A percentile compares a stretch with the other conserved stretches of the same genome.
Evolutionary conservation across 192 early-diverging fungal species (phyloP).

Genomic region (Coemansia sp.): DNA sequence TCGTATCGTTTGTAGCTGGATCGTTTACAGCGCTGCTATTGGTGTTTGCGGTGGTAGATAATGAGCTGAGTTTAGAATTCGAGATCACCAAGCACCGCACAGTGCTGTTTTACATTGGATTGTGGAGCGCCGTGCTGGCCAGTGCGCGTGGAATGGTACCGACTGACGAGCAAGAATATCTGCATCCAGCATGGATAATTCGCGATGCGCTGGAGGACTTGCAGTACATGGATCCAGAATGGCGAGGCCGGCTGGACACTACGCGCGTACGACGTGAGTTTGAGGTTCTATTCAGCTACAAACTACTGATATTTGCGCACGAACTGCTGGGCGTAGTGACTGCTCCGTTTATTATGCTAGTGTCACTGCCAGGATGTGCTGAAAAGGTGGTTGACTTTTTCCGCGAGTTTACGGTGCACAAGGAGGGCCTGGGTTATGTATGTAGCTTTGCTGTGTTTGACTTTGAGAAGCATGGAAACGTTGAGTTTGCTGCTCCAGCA

Average conservation of each 20-base stretch:
- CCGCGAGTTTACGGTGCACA: slow-evolving; percentile 89
- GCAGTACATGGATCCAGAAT: slow-evolving; percentile 86
- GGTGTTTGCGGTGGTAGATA: slow-evolving; percentile 78
- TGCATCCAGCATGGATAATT: slow-evolving; percentile 80
- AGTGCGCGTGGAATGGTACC: slow-evolving; percentile 74
- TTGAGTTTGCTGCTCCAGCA: slow-evolving; percentile 77
- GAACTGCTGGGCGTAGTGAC: slow-evolving; percentile 80
- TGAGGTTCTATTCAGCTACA: slow-evolving; percentile 73
- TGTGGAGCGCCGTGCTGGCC: slow-evolving; percentile 84
- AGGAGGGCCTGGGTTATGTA: slow-evolving; percentile 88
- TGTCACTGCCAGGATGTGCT: slow-evolving; percentile 71
- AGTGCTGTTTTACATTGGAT: slow-evolving; percentile 90
- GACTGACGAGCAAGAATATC: slow-evolving; percentile 75
- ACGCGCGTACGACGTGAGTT: slow-evolving; percentile 82
- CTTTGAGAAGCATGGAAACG: slow-evolving; percentile 86
- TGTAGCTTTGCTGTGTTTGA: slow-evolving; percentile 98
- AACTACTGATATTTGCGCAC: slow-evolving; percentile 73
- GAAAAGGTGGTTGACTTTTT: slow-evolving; percentile 91
- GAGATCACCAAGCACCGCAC: slow-evolving; percentile 87
- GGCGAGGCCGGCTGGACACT: slow-evolving; percentile 81
- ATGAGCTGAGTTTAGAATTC: slow-evolving; percentile 83
- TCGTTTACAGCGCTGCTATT: slow-evolving; percentile 85
- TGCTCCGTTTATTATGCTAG: slow-evolving; percentile 80
- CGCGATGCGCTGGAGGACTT: slow-evolving; percentile 78
- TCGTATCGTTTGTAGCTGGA: slow-evolving; percentile 87